Evolutionary conservation across 495 filamentous ascomycete genomes (phyloP).

Genomic region (Xylaria bambusicola): DNA sequence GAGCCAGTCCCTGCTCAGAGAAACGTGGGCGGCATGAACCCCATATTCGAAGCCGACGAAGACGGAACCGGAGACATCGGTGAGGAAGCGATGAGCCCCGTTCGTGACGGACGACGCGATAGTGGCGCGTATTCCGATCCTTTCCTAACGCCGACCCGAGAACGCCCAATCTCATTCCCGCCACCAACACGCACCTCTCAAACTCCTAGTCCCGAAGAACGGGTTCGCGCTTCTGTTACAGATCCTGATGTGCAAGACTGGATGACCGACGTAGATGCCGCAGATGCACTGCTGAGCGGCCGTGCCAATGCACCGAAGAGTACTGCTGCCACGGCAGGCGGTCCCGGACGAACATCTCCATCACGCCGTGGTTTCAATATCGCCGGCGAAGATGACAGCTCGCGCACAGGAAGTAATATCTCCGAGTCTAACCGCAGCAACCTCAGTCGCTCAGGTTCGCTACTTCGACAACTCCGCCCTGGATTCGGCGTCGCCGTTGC

Average conservation of each 20-base stretch:
- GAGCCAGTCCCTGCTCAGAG: slow-evolving; percentile 21
- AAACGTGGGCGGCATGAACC: slow-evolving; percentile 48
- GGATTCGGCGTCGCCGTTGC: slow-evolving; percentile 27
- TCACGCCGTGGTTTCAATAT: slow-evolving; percentile 10
- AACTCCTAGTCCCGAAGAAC: slow-evolving; percentile 35
- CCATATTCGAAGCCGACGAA: slow-evolving; percentile 66
- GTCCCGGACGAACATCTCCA: slow-evolving; percentile 9
- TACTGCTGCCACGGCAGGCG: slow-evolving; percentile 1
- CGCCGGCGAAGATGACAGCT: slow-evolving; percentile 27
- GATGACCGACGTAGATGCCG: slow-evolving; percentile 61
- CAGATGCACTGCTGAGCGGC: slow-evolving; percentile 48
- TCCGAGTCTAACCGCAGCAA: slow-evolving; percentile 42
- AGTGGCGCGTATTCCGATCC: slow-evolving; percentile 40
- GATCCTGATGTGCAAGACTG: slow-evolving; percentile 61
- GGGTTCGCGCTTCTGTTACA: slow-evolving; percentile 26
- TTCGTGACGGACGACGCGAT: slow-evolving; percentile 25
- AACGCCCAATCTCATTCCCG: slow-evolving; percentile 24
- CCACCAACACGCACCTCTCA: slow-evolving; percentile 25
- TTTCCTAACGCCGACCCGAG: slow-evolving; percentile 43
- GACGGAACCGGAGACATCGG: slow-evolving; percentile 52
- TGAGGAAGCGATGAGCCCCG: slow-evolving; percentile 26
- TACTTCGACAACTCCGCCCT: slow-evolving; percentile 25
- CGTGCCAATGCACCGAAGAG: slow-evolving; percentile 8
- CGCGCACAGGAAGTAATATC: slow-evolving; percentile 41
- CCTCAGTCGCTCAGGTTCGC: slow-evolving; percentile 38